Evolutionary conservation across 169 alveolate species (phyloP).

Genomic region (Plasmodium gallinaceum): DNA sequence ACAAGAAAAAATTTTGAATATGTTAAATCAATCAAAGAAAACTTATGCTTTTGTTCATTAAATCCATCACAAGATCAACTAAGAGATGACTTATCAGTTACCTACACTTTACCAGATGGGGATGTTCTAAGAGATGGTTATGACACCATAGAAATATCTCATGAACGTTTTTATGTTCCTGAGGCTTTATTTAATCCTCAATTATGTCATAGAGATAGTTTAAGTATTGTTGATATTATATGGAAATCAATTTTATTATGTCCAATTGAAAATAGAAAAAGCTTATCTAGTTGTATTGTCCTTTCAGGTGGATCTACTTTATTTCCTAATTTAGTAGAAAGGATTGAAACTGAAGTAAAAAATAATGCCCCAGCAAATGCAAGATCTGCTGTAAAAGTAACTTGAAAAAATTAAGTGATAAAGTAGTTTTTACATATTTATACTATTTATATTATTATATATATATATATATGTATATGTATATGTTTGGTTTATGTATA

Average conservation of each 20-base stretch:
- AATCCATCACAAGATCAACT: slow-evolving; percentile 87
- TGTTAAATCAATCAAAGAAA: slow-evolving; percentile 87
- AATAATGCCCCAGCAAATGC: slow-evolving; percentile 85
- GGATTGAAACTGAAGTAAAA: slow-evolving; percentile 81
- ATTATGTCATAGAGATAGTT: slow-evolving; percentile 76
- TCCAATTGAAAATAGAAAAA: slow-evolving; percentile 79
- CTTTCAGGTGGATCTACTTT: slow-evolving; percentile 83
- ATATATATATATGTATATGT: not conserved
- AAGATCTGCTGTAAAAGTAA: slow-evolving; percentile 79
- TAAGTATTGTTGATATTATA: slow-evolving; percentile 78
- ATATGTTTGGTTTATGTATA: too few species aligned
- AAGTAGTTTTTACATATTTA: not conserved
- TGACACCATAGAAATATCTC: slow-evolving; percentile 82
- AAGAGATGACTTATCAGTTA: slow-evolving; percentile 78
- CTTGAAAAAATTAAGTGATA: not conserved
- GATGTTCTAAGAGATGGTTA: slow-evolving; percentile 87
- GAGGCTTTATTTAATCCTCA: slow-evolving; percentile 89
- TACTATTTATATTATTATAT: not conserved
- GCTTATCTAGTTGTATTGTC: slow-evolving; percentile 78
- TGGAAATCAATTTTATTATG: slow-evolving; percentile 82
- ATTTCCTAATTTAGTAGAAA: slow-evolving; percentile 81
- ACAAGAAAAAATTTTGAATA: slow-evolving; percentile 86
- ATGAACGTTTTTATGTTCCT: slow-evolving; percentile 90
- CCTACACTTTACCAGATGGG: slow-evolving; percentile 90
- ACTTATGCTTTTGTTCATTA: slow-evolving; percentile 88